Evolutionary conservation across 2,329 filamentous ascomycete species (phyloP).

Genomic region (Chlorencoelia australis): DNA sequence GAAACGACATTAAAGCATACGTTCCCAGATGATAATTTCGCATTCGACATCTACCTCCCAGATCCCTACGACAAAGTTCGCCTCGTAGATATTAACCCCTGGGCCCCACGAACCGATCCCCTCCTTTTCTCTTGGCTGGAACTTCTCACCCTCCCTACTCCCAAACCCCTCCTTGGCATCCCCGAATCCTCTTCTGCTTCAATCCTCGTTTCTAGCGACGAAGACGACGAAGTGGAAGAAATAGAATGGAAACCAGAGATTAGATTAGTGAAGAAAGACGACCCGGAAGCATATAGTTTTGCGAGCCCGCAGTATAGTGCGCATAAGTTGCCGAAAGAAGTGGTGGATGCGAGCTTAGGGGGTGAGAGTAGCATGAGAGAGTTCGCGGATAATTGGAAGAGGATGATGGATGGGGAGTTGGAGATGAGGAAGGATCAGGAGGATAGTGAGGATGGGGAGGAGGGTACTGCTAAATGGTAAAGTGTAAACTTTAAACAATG

Average conservation of each 20-base stretch:
- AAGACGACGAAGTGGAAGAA: constrained; percentile 40
- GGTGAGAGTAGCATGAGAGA: constrained; percentile 72
- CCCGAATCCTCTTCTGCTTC: constrained; percentile 26
- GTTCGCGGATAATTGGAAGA: constrained; percentile 67
- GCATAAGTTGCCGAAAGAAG: constrained; percentile 89
- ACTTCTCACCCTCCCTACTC: constrained; percentile 61
- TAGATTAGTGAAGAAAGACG: constrained; percentile 69
- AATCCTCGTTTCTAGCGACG: constrained; percentile 29
- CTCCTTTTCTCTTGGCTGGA: constrained; percentile 86
- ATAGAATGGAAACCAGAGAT: constrained; percentile 62
- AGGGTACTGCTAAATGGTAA: too few species aligned
- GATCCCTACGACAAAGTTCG: constrained; percentile 49
- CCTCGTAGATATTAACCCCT: constrained; percentile 90
- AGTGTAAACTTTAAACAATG: too few species aligned
- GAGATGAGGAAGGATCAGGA: constrained; percentile 30
- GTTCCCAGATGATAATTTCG: constrained; percentile 76
- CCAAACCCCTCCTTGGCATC: constrained; percentile 44
- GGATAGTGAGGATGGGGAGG: constrained; percentile 28
- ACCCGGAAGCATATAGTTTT: constrained; percentile 83
- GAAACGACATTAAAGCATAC: constrained; percentile 59
- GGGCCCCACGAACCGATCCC: constrained; percentile 81
- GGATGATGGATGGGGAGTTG: constrained; percentile 37
- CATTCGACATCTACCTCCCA: constrained; percentile 89
- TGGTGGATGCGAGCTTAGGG: constrained; percentile 61
- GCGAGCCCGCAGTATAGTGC: constrained; percentile 82